Conservation (phyloP, 805 yeast genomes). For the Wickerhamia fluorescens region DNA sequence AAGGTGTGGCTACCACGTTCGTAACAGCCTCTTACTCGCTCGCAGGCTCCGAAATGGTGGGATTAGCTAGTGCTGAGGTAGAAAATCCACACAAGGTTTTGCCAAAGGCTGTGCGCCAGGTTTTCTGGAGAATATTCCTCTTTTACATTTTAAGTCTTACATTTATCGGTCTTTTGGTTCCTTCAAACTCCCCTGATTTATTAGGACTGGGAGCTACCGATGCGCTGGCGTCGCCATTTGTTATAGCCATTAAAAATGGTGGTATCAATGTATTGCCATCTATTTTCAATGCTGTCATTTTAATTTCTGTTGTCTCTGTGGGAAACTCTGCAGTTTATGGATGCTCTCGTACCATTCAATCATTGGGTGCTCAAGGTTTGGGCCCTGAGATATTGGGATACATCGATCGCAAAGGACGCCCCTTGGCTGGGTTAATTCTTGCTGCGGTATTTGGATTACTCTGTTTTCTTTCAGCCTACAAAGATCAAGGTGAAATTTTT, state of each 20-base stretch:
- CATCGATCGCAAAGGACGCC: slow-evolving; percentile 13
- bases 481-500: slow-evolving; percentile 8
- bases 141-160: slow-evolving; percentile 27
- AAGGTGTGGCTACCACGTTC: slow-evolving; percentile 32
- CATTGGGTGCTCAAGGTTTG: slow-evolving; percentile 12
- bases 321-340: slow-evolving; percentile 25
- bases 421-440: slow-evolving; percentile 9
- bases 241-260: slow-evolving; percentile 21
- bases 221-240: slow-evolving; percentile 18
- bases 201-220: slow-evolving; percentile 11
- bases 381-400: slow-evolving; percentile 9
- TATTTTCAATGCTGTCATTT: slow-evolving; percentile 20
- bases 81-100: slow-evolving; percentile 31
- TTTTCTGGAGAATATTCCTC: slow-evolving; percentile 36
- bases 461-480: slow-evolving; percentile 11
- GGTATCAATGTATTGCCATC: slow-evolving; percentile 20
- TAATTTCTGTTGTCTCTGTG: slow-evolving; percentile 22
- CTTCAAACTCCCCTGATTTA: slow-evolving; percentile 11
- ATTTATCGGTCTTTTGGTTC: slow-evolving; percentile 18
- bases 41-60: slow-evolving; percentile 33
- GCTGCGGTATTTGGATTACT: slow-evolving; percentile 11
- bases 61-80: slow-evolving; percentile 34
- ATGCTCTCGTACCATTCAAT: slow-evolving; percentile 13
- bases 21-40: slow-evolving; percentile 32
- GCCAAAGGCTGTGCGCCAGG: slow-evolving; percentile 38